Evolutionary conservation across 495 filamentous ascomycete genomes (phyloP).

Genomic region (Daldinia vernicosa): DNA sequence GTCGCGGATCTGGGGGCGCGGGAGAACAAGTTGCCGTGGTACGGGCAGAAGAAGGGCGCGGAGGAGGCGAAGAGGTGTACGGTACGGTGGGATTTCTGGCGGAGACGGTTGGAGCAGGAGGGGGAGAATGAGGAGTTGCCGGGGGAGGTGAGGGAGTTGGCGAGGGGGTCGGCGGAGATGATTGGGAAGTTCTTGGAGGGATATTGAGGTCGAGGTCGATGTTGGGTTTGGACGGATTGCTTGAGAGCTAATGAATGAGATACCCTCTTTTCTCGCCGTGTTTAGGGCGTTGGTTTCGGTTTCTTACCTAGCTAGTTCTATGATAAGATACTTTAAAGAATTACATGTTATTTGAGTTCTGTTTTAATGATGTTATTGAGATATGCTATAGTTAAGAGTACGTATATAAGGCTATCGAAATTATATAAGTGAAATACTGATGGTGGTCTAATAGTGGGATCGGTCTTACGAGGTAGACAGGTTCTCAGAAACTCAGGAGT

Average conservation of each 20-base stretch:
- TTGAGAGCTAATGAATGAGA: not conserved
- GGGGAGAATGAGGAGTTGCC: not conserved
- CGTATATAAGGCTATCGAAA: too few relatives aligned
- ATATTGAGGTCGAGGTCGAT: not conserved
- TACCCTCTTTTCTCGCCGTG: not conserved
- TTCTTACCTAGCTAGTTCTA: too few relatives aligned
- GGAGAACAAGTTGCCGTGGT: constrained; percentile 14
- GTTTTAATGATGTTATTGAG: too few relatives aligned
- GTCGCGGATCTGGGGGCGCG: not conserved
- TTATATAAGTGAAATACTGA: too few relatives aligned
- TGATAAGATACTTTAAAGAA: too few relatives aligned
- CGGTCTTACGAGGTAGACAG: too few relatives aligned
- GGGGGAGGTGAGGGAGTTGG: constrained; percentile 5
- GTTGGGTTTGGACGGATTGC: not conserved
- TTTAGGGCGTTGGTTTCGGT: too few relatives aligned
- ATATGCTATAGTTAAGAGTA: too few relatives aligned
- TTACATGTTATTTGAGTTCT: too few relatives aligned
- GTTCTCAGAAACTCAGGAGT: too few relatives aligned
- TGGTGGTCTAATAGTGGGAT: too few relatives aligned
- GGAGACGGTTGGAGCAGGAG: constrained; percentile 3
- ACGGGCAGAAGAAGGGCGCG: not conserved
- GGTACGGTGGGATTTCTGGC: constrained; percentile 12
- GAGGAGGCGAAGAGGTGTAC: not conserved
- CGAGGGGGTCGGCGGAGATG: constrained; percentile 1
- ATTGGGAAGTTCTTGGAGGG: constrained; percentile 3